These are phyloP conservation scores for Lichenothelia convexa DNA, from an alignment of 495 filamentous ascomycete species.

Conservation along the genomic window DNA sequence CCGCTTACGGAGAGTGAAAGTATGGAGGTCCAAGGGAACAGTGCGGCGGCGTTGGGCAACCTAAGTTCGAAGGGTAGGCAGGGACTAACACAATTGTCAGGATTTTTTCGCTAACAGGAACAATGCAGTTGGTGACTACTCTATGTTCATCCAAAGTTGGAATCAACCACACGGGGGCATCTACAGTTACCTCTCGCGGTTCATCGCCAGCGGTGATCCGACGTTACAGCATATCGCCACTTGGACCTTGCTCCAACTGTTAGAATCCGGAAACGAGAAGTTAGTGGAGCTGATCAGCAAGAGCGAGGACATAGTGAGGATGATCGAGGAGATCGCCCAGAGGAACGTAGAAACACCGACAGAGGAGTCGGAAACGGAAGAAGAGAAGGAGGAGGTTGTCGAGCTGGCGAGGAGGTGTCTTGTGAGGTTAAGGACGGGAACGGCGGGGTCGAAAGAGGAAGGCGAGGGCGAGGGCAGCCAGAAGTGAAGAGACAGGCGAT, in stretches of 20 bases:
- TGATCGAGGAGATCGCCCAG: conserved; percentile 80
- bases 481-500: no score
- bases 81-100: neutral
- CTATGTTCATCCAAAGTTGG: conserved; percentile 90
- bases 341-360: conserved; percentile 80
- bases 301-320: conserved; percentile 70
- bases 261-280: conserved; percentile 81
- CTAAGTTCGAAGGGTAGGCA: conserved; percentile 87
- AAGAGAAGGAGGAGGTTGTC: no score
- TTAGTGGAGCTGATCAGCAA: conserved; percentile 71
- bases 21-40: conserved; percentile 96
- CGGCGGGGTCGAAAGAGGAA: no score
- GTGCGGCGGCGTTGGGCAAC: conserved; percentile 87
- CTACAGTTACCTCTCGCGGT: conserved; percentile 81
- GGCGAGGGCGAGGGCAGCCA: no score
- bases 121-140: conserved; percentile 81
- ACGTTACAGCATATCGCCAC: conserved; percentile 99
- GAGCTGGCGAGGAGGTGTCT: no score
- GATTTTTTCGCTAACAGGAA: conserved; percentile 1
- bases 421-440: no score
- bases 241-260: conserved; percentile 87
- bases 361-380: no score
- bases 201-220: conserved; percentile 82
- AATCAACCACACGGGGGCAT: conserved; percentile 81
- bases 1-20: conserved; percentile 87